phyloP scores from a whole-genome alignment of 306 rosid species.

The Hippophae rhamnoides region DNA sequence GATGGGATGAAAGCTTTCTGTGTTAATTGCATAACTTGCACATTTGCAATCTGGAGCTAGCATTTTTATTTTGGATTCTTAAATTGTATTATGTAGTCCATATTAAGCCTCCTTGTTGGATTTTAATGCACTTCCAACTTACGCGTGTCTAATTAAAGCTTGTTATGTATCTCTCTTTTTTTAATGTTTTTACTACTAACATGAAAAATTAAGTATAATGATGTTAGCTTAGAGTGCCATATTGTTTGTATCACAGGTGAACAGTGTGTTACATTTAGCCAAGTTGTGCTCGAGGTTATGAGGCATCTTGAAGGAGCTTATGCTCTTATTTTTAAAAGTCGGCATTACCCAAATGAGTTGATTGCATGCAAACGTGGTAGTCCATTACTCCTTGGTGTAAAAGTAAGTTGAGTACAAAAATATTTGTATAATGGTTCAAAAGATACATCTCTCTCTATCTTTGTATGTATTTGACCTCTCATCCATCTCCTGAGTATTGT shows the following conservation, averaged over 20 bases:
- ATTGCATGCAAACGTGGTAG: conserved; percentile 99
- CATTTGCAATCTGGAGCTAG: too few species aligned
- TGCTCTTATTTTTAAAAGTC: conserved; percentile 92
- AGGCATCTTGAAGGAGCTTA: conserved; percentile 99
- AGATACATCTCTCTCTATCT: too few species aligned
- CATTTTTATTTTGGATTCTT: too few species aligned
- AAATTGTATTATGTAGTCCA: too few species aligned
- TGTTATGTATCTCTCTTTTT: conserved; percentile 1
- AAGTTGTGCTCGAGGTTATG: conserved; percentile 96
- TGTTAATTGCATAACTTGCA: too few species aligned
- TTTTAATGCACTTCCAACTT: too few species aligned
- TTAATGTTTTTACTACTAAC: conserved; percentile 1
- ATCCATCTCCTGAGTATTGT: too few species aligned
- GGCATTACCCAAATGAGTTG: conserved; percentile 87
- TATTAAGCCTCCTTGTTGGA: too few species aligned
- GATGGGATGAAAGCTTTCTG: too few species aligned
- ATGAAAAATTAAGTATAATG: conserved; percentile 8
- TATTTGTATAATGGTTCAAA: too few species aligned
- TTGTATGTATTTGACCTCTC: too few species aligned
- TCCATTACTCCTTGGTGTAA: conserved; percentile 87
- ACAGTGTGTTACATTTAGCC: conserved; percentile 75
- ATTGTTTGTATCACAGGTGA: conserved; percentile 47
- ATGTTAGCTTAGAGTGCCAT: conserved; percentile 22
- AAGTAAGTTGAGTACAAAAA: conserved; percentile 43
- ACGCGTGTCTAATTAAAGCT: neutral